A percentile compares a stretch with the other conserved stretches of the same genome.
These are phyloP conservation scores for Tylopilus cervinicoccineus DNA, from an alignment of 768 basidiomycete genomes.

Conservation along the genomic window DNA sequence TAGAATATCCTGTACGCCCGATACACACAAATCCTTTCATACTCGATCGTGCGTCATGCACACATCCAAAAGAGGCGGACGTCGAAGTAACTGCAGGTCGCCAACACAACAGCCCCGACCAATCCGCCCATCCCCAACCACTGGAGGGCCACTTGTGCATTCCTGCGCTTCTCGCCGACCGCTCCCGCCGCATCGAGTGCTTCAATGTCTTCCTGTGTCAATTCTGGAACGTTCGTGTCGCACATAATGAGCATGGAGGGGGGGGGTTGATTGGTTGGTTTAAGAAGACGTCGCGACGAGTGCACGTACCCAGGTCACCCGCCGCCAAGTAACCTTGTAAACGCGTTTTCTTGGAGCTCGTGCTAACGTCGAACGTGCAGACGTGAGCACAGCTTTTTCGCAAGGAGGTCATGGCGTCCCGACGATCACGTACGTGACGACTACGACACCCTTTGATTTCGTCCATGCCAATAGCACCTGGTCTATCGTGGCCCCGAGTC, in stretches of 20 bases:
- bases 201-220: conserved; percentile 49
- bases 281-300: not conserved
- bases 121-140: conserved; percentile 2
- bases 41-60: not conserved
- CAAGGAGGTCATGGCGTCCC: not conserved
- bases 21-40: too few relatives aligned
- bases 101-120: conserved; percentile 4
- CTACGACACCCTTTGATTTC: conserved; percentile 63
- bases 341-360: conserved; percentile 62
- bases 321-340: conserved; percentile 65
- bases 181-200: conserved; percentile 57
- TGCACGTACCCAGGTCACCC: conserved; percentile 51
- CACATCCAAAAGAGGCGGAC: not conserved
- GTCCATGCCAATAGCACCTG: conserved; percentile 74
- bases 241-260: too few relatives aligned
- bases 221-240: too few relatives aligned
- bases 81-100: conserved; percentile 9
- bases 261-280: too few relatives aligned
- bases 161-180: conserved; percentile 5
- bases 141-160: not conserved
- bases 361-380: conserved; percentile 31
- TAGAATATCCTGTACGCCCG: too few relatives aligned
- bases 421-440: conserved; percentile 48
- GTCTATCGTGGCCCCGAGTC: conserved; percentile 51
- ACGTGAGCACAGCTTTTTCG: not conserved